phyloP scores from a whole-genome alignment of 2,329 filamentous ascomycete genomes.

The Alternaria conjuncta region DNA sequence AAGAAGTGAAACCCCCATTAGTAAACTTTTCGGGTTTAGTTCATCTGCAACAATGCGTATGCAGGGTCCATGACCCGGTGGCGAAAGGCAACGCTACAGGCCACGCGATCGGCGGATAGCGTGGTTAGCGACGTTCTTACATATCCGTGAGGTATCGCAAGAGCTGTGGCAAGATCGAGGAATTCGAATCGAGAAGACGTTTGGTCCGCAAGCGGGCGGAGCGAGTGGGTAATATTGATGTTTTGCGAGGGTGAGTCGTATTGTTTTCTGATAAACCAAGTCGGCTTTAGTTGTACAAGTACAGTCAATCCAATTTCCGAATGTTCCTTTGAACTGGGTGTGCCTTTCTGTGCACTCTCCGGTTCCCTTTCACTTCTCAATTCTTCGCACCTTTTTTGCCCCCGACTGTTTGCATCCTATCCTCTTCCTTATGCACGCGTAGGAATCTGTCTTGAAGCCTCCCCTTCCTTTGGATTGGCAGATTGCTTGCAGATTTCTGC shows the following conservation, averaged over 20 bases:
- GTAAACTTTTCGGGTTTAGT: background rate
- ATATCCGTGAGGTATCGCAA: background rate
- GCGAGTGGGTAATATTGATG: background rate
- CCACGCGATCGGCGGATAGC: background rate
- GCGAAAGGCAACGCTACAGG: background rate
- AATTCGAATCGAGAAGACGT: slow-evolving; percentile 6
- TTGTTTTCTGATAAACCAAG: background rate
- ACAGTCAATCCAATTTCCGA: background rate
- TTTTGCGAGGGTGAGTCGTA: background rate
- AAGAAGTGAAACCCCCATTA: background rate
- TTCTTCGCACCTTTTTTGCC: background rate
- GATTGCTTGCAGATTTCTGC: background rate
- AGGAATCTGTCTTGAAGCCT: background rate
- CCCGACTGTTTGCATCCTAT: background rate
- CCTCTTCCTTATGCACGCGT: background rate
- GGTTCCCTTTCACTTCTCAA: background rate
- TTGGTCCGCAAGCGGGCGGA: background rate
- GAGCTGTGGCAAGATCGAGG: background rate
- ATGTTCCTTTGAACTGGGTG: background rate
- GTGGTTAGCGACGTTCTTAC: background rate
- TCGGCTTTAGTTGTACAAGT: background rate
- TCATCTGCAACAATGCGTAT: background rate
- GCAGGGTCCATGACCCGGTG: background rate
- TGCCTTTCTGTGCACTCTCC: background rate
- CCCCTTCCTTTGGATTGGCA: background rate